Base-by-base conservation (phyloP, 1,284 basidiomycete genomes). In the Tremellales sp. region DNA sequence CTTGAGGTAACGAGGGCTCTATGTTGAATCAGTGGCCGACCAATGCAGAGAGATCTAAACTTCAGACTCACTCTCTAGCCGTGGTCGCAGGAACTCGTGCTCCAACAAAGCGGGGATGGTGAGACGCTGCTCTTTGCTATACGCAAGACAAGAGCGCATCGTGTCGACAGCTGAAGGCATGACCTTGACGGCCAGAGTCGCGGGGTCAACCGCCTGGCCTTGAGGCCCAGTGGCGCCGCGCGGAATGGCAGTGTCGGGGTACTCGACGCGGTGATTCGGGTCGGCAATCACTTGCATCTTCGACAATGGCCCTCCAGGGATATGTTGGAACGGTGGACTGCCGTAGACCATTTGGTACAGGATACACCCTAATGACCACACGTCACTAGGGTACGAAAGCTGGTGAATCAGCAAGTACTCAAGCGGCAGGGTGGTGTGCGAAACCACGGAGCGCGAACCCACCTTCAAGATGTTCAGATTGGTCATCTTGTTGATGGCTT, bases 281-380 rank as follows among this genome's bases (percentile, higher is more conserved):
- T 79, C 76, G 43, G 77, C 75, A 53, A 81, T 81, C 10, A 73
- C 72, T 40, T 75, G 74, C 62, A 81, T 74, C 64, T 79, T 80
- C 19, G 75, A 60, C 12, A 75, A 45, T 2, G 71, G 81, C 57
- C 92, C 90, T 49, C 93, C 87, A 1, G 86, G 85, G 12, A 91
- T 79, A 26, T 85, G 86, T 53, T 86, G 83, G 75, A 98, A 99
- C 3, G 93, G 89, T 51, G 92, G 91, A 49, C 81, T 82, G 35
- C 92, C 92, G 52, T 91, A 87, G 31, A 97, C 86, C 85, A 97
- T 93, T 72, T 97, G 94, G 75, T 87, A 97, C 29, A 99, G 76
- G 48, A 97, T 89, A 73, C 94, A 97, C 1, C 93, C 96, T 15
- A 97, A 78, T 15, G 93, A 89, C 96, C 96, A 99, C n/a, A 96